Conservation (phyloP, 768 basidiomycete species). For the Pleurotus giganteus region DNA sequence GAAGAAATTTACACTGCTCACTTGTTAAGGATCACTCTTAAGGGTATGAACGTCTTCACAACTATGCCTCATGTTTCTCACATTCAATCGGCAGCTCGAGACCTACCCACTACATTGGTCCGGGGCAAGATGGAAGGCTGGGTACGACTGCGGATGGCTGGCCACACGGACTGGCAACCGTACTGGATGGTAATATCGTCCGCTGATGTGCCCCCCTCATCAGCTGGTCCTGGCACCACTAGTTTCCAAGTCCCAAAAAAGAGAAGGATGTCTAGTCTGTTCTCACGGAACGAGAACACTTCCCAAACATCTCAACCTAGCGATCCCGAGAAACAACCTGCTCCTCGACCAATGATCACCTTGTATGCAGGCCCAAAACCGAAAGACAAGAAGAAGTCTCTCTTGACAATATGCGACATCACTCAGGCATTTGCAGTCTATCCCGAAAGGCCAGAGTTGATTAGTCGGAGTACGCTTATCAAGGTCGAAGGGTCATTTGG, state of each 20-base stretch:
- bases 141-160: conserved; percentile 88
- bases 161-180: conserved; percentile 96
- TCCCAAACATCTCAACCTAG: conserved; percentile 22
- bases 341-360: conserved; percentile 36
- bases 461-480: conserved; percentile 84
- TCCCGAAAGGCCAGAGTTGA: conserved; percentile 91
- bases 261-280: conserved; percentile 70
- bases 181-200: conserved; percentile 76
- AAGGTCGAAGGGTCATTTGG: conserved; percentile 88
- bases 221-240: conserved; percentile 20
- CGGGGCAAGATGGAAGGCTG: conserved; percentile 86
- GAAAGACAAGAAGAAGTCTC: conserved; percentile 70
- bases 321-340: conserved; percentile 23
- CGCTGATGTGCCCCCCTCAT: conserved; percentile 21
- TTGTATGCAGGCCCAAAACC: conserved; percentile 65
- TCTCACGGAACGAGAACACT: conserved; percentile 44
- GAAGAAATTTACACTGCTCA: conserved; percentile 99
- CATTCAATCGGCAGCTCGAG: conserved; percentile 33
- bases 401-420: conserved; percentile 67
- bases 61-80: conserved; percentile 2
- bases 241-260: conserved; percentile 28
- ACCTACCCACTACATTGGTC: conserved; percentile 60
- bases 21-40: conserved; percentile 75
- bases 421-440: conserved; percentile 93
- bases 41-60: conserved; percentile 24